Percentiles rank a stretch among this genome's conserved stretches.
Conservation (phyloP, 352 stramenopile genomes). For the Phytopythium mirpurense region DNA sequence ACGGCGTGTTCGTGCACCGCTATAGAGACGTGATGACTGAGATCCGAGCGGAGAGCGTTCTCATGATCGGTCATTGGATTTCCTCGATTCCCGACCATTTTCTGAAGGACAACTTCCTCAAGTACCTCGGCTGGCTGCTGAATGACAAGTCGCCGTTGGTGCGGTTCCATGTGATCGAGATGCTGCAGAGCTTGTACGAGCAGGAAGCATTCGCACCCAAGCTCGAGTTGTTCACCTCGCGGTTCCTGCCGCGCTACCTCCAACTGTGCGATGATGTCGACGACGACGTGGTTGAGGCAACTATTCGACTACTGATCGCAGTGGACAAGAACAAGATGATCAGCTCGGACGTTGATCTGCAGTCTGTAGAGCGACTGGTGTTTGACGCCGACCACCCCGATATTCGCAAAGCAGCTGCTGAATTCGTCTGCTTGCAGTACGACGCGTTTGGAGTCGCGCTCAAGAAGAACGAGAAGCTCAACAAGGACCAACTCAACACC, state of each 20-base stretch:
- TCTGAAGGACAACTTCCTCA: constrained; percentile 92
- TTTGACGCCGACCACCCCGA: constrained; percentile 67
- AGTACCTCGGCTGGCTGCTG: constrained; percentile 95
- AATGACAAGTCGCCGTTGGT: constrained; percentile 88
- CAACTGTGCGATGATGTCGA: constrained; percentile 82
- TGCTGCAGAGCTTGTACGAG: constrained; percentile 83
- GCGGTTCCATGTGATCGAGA: constrained; percentile 74
- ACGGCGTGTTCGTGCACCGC: constrained; percentile 70
- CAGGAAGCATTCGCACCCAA: constrained; percentile 57
- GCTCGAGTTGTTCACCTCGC: constrained; percentile 74
- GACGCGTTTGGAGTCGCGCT: constrained; percentile 81
- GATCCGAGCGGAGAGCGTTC: constrained; percentile 81
- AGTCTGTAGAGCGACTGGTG: constrained; percentile 73
- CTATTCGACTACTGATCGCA: constrained; percentile 70
- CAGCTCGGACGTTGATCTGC: constrained; percentile 68
- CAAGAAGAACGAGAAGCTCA: constrained; percentile 48
- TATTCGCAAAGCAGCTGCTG: constrained; percentile 74
- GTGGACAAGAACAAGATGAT: constrained; percentile 83
- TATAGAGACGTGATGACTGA: constrained; percentile 93
- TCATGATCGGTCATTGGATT: constrained; percentile 83
- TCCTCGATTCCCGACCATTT: constrained; percentile 86
- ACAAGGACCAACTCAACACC: constrained; percentile 78
- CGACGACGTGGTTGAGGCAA: constrained; percentile 57
- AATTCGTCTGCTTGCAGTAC: constrained; percentile 87
- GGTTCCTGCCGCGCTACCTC: constrained; percentile 72